Conservation (phyloP, 1,139 yeast species). For the Blastobotrys ciferrii region DNA sequence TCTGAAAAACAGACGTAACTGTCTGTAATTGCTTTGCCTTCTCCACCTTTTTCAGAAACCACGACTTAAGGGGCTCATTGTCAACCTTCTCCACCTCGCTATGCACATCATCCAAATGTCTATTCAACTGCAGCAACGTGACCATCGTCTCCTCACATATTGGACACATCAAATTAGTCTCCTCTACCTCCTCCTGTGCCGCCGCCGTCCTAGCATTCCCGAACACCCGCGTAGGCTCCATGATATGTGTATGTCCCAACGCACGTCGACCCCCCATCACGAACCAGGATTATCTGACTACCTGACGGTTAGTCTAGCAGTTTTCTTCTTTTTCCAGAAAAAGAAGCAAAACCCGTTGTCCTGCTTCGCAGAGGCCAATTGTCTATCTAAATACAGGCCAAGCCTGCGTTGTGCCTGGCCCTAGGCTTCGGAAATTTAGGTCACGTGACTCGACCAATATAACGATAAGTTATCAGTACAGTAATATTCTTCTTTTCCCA, state of each 20-base stretch:
- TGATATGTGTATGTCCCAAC: neutral
- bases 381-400: too few relatives aligned
- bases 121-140: constrained; percentile 56
- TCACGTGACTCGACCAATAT: too few relatives aligned
- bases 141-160: constrained; percentile 65
- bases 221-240: constrained; percentile 4
- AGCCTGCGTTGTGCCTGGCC: too few relatives aligned
- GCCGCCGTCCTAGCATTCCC: neutral
- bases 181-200: constrained; percentile 8
- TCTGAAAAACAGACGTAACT: constrained; percentile 32
- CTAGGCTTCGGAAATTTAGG: too few relatives aligned
- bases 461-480: too few relatives aligned
- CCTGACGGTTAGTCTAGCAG: too few relatives aligned
- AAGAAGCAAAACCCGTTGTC: too few relatives aligned
- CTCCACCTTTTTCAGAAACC: constrained; percentile 39
- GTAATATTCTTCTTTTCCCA: too few relatives aligned
- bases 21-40: constrained; percentile 31
- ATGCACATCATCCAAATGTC: constrained; percentile 73
- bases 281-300: neutral
- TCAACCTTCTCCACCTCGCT: constrained; percentile 34
- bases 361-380: too few relatives aligned
- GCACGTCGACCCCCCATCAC: neutral
- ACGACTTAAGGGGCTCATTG: constrained; percentile 41
- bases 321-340: too few relatives aligned
- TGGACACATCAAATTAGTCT: constrained; percentile 51